phyloP scores from a whole-genome alignment of 2,329 filamentous ascomycete genomes.

The Pseudocercospora crystallina region DNA sequence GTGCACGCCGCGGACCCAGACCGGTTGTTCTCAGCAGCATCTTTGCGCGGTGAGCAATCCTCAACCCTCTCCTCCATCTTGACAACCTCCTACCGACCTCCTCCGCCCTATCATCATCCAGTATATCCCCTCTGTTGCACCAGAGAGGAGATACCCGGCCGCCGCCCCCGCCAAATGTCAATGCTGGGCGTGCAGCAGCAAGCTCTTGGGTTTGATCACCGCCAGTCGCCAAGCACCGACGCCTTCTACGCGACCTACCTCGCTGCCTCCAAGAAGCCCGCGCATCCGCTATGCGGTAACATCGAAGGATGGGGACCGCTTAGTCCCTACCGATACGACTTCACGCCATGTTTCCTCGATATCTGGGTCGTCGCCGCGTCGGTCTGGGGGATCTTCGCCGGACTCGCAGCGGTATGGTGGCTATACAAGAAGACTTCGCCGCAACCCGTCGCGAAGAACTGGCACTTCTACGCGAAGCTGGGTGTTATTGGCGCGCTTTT shows the following conservation, averaged over 20 bases:
- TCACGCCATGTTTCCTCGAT: slow-evolving; percentile 97
- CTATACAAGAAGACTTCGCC: slow-evolving; percentile 68
- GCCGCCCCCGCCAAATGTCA: slow-evolving; percentile 18
- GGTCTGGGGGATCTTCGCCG: slow-evolving; percentile 77
- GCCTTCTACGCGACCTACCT: slow-evolving; percentile 32
- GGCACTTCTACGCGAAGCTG: slow-evolving; percentile 92
- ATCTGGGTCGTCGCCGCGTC: slow-evolving; percentile 74
- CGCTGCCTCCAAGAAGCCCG: slow-evolving; percentile 20
- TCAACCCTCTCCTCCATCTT: too few relatives aligned
- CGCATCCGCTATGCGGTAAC: slow-evolving; percentile 80
- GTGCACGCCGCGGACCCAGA: too few relatives aligned
- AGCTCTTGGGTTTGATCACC: slow-evolving; percentile 7
- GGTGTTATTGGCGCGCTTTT: slow-evolving; percentile 67
- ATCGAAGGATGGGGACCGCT: slow-evolving; percentile 93
- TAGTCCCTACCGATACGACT: slow-evolving; percentile 83
- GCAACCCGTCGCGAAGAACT: slow-evolving; percentile 72
- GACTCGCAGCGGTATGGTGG: slow-evolving; percentile 76
- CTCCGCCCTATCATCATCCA: neutral
- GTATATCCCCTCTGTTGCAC: slow-evolving; percentile 6
- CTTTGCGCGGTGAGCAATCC: too few relatives aligned
- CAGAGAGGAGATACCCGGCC: slow-evolving; percentile 11
- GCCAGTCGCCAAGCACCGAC: slow-evolving; percentile 10
- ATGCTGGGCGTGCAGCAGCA: slow-evolving; percentile 22
- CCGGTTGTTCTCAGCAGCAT: too few relatives aligned
- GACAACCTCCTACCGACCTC: too few relatives aligned